A percentile compares a stretch with the other conserved stretches of the same genome.
These are phyloP conservation scores for Neonectria faginata DNA, from an alignment of 2,329 filamentous ascomycete genomes.

Conservation along the genomic window DNA sequence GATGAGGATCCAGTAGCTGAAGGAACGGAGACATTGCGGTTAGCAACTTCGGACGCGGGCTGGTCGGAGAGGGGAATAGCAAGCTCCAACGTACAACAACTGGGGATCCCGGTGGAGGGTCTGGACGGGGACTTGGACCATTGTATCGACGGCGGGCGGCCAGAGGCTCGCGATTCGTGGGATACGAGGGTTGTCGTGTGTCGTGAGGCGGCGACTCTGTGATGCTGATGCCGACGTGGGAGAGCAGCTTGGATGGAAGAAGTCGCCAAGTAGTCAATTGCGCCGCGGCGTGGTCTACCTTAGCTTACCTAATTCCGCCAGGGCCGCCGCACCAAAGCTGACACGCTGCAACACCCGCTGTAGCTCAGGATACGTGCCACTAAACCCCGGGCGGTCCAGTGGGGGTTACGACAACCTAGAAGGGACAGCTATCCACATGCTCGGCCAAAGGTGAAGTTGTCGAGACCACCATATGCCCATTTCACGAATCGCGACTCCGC, in stretches of 20 bases:
- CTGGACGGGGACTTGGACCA: slow-evolving; percentile 89
- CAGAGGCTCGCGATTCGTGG: slow-evolving; percentile 25
- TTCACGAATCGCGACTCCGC: slow-evolving; percentile 17
- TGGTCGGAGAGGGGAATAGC: background rate
- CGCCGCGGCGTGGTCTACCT: slow-evolving; percentile 18
- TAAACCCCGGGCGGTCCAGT: slow-evolving; percentile 7
- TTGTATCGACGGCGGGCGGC: slow-evolving; percentile 53
- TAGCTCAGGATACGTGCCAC: background rate
- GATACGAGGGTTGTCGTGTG: slow-evolving; percentile 29
- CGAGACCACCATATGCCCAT: slow-evolving; percentile 18
- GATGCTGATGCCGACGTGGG: slow-evolving; percentile 19
- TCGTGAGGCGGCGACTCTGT: slow-evolving; percentile 24
- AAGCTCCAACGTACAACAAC: slow-evolving; percentile 78
- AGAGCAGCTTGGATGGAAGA: slow-evolving; percentile 9
- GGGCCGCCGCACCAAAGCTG: background rate
- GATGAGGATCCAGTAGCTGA: slow-evolving; percentile 97
- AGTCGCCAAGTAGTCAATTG: slow-evolving; percentile 31
- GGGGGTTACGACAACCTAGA: slow-evolving; percentile 1
- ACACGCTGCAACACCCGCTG: background rate
- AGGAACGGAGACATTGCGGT: slow-evolving; percentile 40
- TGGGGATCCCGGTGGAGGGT: slow-evolving; percentile 99
- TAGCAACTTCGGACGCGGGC: slow-evolving; percentile 27
- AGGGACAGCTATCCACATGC: slow-evolving; percentile 29
- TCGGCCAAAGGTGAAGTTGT: slow-evolving; percentile 21
- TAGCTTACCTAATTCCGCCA: slow-evolving; percentile 26